Evolutionary conservation across 2,329 filamentous ascomycete genomes (phyloP).

Genomic region (Plenodomus lindquistii): DNA sequence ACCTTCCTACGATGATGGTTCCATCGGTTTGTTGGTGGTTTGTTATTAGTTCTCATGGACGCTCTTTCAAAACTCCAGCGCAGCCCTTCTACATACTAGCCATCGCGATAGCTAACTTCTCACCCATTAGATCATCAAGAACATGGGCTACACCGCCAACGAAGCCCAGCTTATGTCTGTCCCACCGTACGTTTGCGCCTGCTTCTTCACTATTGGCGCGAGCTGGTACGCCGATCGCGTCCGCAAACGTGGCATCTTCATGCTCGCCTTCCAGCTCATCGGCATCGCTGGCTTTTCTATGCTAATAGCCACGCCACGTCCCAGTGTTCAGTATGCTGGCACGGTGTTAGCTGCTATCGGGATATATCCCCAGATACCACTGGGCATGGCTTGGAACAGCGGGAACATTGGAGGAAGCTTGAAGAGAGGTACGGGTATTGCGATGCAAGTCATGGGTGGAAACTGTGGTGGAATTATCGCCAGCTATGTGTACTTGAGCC

Average conservation of each 20-base stretch:
- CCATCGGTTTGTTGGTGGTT: no score
- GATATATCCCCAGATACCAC: conserved; percentile 60
- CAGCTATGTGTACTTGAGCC: conserved; percentile 53
- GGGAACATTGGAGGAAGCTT: conserved; percentile 61
- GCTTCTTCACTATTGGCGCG: conserved; percentile 39
- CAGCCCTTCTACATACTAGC: no score
- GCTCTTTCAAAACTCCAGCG: no score
- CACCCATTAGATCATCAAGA: conserved; percentile 64
- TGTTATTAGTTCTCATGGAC: no score
- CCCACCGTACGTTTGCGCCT: conserved; percentile 63
- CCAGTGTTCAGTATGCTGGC: conserved; percentile 39
- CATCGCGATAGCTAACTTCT: conserved; percentile 22
- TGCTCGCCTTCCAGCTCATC: conserved; percentile 38
- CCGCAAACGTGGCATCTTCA: conserved; percentile 36
- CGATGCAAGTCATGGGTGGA: conserved; percentile 59
- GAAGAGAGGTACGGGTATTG: conserved; percentile 61
- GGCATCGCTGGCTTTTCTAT: conserved; percentile 59
- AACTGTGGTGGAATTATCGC: conserved; percentile 75
- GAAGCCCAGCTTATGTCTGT: conserved; percentile 46
- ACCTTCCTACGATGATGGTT: no score
- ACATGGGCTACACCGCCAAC: conserved; percentile 60
- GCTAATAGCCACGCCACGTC: conserved; percentile 30
- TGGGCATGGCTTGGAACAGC: conserved; percentile 62
- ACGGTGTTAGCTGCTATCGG: conserved; percentile 45
- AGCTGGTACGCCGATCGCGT: conserved; percentile 35